Conservation (phyloP, 2,329 filamentous ascomycete genomes). For the Hypoxylon sp. region DNA sequence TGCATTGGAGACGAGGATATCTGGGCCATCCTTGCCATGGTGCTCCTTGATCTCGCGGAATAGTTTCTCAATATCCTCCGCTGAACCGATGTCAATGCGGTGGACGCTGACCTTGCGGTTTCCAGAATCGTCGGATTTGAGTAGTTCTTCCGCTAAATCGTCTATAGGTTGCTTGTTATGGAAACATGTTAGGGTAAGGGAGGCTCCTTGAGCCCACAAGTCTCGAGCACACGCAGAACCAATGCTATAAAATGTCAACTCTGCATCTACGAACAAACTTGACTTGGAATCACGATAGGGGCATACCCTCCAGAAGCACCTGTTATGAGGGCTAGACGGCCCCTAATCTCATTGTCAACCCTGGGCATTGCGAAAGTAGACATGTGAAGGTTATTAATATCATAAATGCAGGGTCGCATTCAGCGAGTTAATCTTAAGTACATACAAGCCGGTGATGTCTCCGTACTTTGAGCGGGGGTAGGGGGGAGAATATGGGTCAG, state of each 20-base stretch:
- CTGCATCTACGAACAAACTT: conserved; percentile 17
- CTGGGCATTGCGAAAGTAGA: conserved; percentile 45
- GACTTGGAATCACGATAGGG: conserved; percentile 2
- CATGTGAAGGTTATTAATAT: conserved; percentile 15
- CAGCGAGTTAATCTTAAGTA: background rate
- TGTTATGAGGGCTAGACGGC: conserved; percentile 56
- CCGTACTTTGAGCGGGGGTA: conserved; percentile 10
- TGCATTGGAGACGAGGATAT: conserved; percentile 77
- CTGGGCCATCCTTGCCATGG: conserved; percentile 67
- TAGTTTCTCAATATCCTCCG: conserved; percentile 67
- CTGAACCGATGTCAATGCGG: conserved; percentile 70
- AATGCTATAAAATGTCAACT: conserved; percentile 49
- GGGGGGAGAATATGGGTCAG: conserved; percentile 14
- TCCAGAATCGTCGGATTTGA: conserved; percentile 50
- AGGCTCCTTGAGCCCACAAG: conserved; percentile 55
- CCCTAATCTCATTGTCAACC: conserved; percentile 55
- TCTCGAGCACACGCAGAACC: conserved; percentile 55
- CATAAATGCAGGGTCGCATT: background rate
- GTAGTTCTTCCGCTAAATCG: conserved; percentile 51
- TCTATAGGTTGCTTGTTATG: conserved; percentile 51
- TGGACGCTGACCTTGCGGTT: conserved; percentile 65
- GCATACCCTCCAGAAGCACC: conserved; percentile 56
- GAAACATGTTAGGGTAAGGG: conserved; percentile 55
- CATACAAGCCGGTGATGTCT: conserved; percentile 1
- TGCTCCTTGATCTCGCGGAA: conserved; percentile 67